Evolutionary conservation across 2,329 filamentous ascomycete species (phyloP), one percentile per base, ranked within the genome.

Genomic region (Aspergillus candidus): DNA sequence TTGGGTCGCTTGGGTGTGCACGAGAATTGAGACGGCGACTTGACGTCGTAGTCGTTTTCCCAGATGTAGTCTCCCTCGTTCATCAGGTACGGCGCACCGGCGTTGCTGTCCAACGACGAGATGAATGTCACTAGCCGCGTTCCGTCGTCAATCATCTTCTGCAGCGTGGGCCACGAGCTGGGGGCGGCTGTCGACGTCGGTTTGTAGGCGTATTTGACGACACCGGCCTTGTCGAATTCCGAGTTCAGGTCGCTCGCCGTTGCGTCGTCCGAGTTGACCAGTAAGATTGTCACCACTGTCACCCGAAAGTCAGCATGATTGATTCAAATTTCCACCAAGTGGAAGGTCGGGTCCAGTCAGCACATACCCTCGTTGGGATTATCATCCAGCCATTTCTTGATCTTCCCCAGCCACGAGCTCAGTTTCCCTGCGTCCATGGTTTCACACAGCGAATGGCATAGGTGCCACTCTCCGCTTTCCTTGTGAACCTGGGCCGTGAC

Each of bases 401-500:
- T 79, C 13, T 73, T 67, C 3, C 60, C 57, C 22, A 90, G 72
- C 84, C 84, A 90, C 40, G 68, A 65, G 44, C 76, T 69, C 18
- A 90, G 67, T 2, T 75, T 69, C 0, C 86, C 86, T 1, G 82
- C 83, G 57, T 90, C 85, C 40, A 88, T 71, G 6, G 88, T 67
- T 4, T 66, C 56, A 66, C 86, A 90, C 33, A 68, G 74, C 12
- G 78, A 78, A 66, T 91, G 86, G 62, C 86, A 91, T 32, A 90
- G 72, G 51, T 79, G 75, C 61, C 86, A 80, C 46, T 70, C 71
- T 37, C 73, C 73, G 51, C 77, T 72, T 39, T 71, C 63, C 53
- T 78, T 70, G 69, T 90, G 86, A 1, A 88, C 80, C 65, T 90
- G 86, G 0, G 76, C 81, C 47, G 84, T 79, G 11, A 91, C 74